Evolutionary conservation across 176 grass and related monocot genomes (phyloP).

Genomic region (Luzula sylvatica): DNA sequence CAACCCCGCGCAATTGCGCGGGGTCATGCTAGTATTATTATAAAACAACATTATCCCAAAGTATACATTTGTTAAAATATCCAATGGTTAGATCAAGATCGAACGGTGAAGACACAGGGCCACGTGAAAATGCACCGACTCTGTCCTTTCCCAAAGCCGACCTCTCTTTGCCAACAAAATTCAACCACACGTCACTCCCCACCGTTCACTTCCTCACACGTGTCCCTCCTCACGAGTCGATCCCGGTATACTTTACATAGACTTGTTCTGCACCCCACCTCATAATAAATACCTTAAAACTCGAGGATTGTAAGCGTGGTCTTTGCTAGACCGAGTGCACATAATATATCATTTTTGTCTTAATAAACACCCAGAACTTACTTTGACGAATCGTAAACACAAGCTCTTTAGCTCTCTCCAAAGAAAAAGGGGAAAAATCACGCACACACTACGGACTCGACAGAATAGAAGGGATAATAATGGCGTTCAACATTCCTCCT

Average conservation of each 20-base stretch:
- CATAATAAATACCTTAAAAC: background rate
- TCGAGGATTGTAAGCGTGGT: background rate
- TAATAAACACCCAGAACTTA: background rate
- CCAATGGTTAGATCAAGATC: background rate
- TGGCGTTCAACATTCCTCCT: conserved; percentile 61
- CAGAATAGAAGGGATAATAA: background rate
- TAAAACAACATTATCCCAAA: too few relatives aligned
- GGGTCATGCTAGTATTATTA: too few relatives aligned
- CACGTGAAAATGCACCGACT: conserved; percentile 10
- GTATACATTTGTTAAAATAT: too few relatives aligned
- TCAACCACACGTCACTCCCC: conserved; percentile 10
- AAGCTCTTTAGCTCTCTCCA: background rate
- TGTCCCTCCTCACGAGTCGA: conserved; percentile 2
- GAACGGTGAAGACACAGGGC: background rate
- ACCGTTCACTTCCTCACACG: conserved; percentile 2
- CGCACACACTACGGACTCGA: background rate
- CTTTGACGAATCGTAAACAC: too few relatives aligned
- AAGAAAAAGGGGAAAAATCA: background rate
- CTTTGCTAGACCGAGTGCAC: background rate
- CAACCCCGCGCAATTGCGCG: too few relatives aligned
- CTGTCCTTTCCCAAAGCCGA: background rate
- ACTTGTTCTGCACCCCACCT: background rate
- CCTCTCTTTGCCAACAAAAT: conserved; percentile 5
- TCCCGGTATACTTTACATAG: background rate
- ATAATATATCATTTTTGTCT: background rate